Conservation (phyloP, 1,284 basidiomycete species). For the Pseudozyma flocculosa region DNA sequence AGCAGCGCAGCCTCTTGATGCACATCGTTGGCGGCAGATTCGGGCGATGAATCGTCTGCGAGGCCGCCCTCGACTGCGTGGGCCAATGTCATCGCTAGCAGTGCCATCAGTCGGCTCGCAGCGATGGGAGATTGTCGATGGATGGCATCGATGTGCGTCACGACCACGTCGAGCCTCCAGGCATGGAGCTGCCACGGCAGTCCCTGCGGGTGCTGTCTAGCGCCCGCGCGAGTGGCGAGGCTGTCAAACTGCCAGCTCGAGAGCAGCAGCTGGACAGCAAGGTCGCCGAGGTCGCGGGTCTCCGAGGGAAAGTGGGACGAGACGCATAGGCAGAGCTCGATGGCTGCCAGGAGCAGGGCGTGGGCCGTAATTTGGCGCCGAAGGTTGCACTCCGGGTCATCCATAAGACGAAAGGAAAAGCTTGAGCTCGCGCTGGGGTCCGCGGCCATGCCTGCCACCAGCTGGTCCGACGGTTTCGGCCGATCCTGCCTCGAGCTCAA, state of each 20-base stretch:
- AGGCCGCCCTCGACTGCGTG: background rate
- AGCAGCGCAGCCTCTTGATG: background rate
- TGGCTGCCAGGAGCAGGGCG: conserved; percentile 13
- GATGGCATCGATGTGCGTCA: background rate
- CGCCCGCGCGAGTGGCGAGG: background rate
- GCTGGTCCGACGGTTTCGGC: conserved; percentile 8
- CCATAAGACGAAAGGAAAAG: conserved; percentile 5
- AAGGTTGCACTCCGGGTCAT: background rate
- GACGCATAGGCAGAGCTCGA: background rate
- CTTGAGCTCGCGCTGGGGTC: conserved; percentile 6
- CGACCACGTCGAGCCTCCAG: background rate
- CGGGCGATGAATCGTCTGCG: no score
- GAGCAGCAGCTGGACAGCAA: background rate
- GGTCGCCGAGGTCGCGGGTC: background rate
- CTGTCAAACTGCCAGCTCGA: background rate
- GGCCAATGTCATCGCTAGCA: background rate
- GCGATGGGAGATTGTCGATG: background rate
- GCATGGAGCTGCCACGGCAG: background rate
- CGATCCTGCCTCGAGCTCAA: conserved; percentile 22
- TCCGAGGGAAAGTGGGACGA: background rate
- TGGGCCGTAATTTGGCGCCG: background rate
- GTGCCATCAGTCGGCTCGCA: background rate
- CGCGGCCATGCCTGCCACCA: background rate
- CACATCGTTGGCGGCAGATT: no score
- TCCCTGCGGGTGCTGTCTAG: no score